Conservation (phyloP, 2,329 filamentous ascomycete species). For the Cordyceps farinosa region DNA sequence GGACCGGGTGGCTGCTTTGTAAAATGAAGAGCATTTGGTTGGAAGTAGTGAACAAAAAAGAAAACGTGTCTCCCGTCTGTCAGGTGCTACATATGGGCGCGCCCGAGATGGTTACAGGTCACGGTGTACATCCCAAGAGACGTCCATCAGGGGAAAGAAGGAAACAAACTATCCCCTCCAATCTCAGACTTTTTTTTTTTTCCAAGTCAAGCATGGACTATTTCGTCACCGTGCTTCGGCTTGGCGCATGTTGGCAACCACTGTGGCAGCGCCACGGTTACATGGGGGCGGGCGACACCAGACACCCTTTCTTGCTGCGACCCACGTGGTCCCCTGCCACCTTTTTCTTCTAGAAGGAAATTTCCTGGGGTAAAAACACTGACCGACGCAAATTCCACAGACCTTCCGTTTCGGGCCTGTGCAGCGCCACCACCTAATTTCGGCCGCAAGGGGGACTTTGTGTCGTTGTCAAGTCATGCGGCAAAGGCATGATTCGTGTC, state of each 20-base stretch:
- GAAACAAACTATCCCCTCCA: no score
- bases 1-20: no score
- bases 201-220: background rate
- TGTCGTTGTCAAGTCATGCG: background rate
- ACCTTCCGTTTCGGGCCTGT: conserved; percentile 13
- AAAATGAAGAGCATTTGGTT: background rate
- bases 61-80: background rate
- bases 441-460: background rate
- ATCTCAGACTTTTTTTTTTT: no score
- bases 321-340: conserved; percentile 3
- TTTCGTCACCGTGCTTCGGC: background rate
- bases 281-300: no score
- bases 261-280: no score
- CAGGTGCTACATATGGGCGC: no score
- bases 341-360: conserved; percentile 8
- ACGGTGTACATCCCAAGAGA: no score
- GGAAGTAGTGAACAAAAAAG: background rate
- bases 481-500: conserved; percentile 5
- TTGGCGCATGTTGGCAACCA: background rate
- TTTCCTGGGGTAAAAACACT: conserved; percentile 6
- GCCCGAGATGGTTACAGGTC: no score
- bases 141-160: no score
- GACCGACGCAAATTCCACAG: background rate
- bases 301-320: background rate
- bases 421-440: conserved; percentile 14